Evolutionary conservation across 192 early-diverging fungal genomes (phyloP), one percentile per base, ranked within the genome.

Genomic region (Gaertneriomyces sp.): DNA sequence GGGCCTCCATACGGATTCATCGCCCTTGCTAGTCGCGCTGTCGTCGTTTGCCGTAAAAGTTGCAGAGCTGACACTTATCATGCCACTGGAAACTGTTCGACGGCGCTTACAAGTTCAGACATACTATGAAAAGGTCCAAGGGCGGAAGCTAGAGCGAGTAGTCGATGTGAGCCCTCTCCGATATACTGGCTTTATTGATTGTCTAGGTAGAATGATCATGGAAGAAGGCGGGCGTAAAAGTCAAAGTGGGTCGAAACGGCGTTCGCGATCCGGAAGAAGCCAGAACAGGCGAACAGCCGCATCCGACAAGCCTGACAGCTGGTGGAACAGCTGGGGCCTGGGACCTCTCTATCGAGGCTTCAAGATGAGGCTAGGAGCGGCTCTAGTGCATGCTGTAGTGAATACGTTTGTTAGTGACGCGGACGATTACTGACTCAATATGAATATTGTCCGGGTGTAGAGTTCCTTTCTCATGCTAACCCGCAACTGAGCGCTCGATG

Each of bases 81-180:
- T 94, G 51, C 96, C 96, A 0, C 63, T 98, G 5, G 92, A 96
- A 43, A 98, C 93, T 3, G 81, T 91, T 60, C 79, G 92, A 25
- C 82, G 88, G 55, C 79, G 96, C 6, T 72, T 98, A 45, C 88
- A 92, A 53, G 89, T 89, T 53, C 95, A 98, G 72, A 62, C 76
- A 9, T 63, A 63, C 41, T 4, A 46, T 33, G n/a, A n/a, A n/a
- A n/a, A n/a, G n/a, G n/a, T n/a, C n/a, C n/a, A n/a, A n/a, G n/a
- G n/a, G n/a, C n/a, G n/a, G n/a, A n/a, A n/a, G n/a, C 6, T n/a
- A 64, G 51, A 59, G 12, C 61, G 70, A 38, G 19, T 42, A 39
- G 78, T 81, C 49, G 63, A 70, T 45, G 42, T 46, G 5, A 73
- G 57, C 41, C 59, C 58, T 39, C 61, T 81, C 41, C 82, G 79